A percentile compares a stretch with the other conserved stretches of the same genome.
Evolutionary conservation across 2,329 filamentous ascomycete genomes (phyloP).

Genomic region (Ascochyta lentis): DNA sequence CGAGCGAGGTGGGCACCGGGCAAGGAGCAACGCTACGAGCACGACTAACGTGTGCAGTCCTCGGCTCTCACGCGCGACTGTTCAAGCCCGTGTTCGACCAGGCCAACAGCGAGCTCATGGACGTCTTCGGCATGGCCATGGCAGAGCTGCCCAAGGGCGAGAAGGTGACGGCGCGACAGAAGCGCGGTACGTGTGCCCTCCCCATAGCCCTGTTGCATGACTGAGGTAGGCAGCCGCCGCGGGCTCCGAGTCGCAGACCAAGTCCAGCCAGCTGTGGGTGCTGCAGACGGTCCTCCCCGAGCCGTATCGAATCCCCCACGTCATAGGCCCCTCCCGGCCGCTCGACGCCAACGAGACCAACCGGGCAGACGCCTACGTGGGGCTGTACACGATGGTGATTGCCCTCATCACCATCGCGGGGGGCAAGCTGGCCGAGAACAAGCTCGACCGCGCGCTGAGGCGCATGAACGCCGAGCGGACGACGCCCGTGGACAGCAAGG

Average conservation of each 20-base stretch:
- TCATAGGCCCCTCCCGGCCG: conserved; percentile 72
- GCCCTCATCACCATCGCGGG: conserved; percentile 75
- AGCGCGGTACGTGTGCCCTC: conserved; percentile 65
- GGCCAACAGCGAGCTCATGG: conserved; percentile 74
- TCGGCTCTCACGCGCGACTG: conserved; percentile 70
- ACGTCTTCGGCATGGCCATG: conserved; percentile 91
- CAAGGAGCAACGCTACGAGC: background rate
- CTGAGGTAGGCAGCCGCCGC: conserved; percentile 56
- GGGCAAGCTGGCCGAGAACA: conserved; percentile 76
- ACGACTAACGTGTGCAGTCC: conserved; percentile 56
- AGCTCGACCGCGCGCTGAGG: conserved; percentile 76
- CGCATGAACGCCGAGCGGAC: conserved; percentile 78
- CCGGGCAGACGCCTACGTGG: conserved; percentile 80
- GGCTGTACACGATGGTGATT: conserved; percentile 80
- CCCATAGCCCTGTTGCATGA: background rate
- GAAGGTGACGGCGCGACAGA: conserved; percentile 79
- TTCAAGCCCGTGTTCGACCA: conserved; percentile 80
- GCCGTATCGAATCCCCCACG: conserved; percentile 67
- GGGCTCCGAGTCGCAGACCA: conserved; percentile 58
- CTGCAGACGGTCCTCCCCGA: conserved; percentile 75
- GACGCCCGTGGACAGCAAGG: conserved; percentile 75
- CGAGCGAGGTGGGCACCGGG: conserved; percentile 52
- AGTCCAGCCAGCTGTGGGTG: conserved; percentile 74
- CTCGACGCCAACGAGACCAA: conserved; percentile 55
- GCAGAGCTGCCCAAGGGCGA: conserved; percentile 81